Percentiles rank a stretch among this genome's conserved stretches.
These are phyloP conservation scores for Grigorovia jiainica DNA, from an alignment of 805 yeast species.

Conservation along the genomic window DNA sequence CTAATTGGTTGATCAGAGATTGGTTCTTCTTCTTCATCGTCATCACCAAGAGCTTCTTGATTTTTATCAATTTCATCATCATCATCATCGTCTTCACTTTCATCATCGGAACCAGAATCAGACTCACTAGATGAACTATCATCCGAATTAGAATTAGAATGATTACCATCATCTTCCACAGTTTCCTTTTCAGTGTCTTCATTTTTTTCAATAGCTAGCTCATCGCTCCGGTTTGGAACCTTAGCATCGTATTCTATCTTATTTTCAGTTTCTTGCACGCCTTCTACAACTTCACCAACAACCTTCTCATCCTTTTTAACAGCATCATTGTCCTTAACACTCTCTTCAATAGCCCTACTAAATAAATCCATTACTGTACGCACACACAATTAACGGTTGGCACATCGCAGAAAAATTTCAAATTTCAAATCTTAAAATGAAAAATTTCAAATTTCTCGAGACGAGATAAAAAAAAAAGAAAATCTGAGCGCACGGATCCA, in stretches of 20 bases:
- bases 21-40: slow-evolving; percentile 37
- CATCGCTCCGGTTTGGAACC: background rate
- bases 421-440: background rate
- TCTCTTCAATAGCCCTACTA: background rate
- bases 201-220: slow-evolving; percentile 4
- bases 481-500: background rate
- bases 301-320: background rate
- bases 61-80: slow-evolving; percentile 11
- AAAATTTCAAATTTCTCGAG: background rate
- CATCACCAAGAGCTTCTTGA: slow-evolving; percentile 16
- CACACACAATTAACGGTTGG: no score
- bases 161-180: slow-evolving; percentile 1
- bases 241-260: no score
- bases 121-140: slow-evolving; percentile 11
- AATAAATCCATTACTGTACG: slow-evolving; percentile 3
- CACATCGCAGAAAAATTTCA: no score
- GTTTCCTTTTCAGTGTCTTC: background rate
- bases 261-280: no score
- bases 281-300: no score
- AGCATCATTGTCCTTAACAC: background rate
- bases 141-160: background rate
- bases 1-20: slow-evolving; percentile 53
- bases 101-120: slow-evolving; percentile 14
- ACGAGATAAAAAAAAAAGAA: background rate
- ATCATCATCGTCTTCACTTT: slow-evolving; percentile 5